Evolutionary conservation across 1,284 basidiomycete genomes (phyloP), one percentile per base, ranked within the genome.

Genomic region (Trichosporon inkin): DNA sequence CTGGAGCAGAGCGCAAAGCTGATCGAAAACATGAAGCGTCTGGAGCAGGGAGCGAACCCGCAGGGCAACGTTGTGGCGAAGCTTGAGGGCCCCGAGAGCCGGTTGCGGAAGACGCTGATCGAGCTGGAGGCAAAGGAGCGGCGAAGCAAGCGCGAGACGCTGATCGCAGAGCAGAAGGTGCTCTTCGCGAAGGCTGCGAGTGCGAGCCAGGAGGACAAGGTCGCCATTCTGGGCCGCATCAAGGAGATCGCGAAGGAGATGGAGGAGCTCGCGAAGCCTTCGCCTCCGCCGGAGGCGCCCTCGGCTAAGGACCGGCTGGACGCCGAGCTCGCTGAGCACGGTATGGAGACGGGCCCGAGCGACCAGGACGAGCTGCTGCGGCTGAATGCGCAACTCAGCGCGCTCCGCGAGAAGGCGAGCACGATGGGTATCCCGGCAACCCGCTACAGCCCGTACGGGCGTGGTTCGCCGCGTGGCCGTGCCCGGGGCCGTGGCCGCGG

Each of bases 161-260:
- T 90, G 71, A 90, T 96, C 65, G 84, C 87, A 0, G 92, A 95
- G 79, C 93, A 95, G 77, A 96, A 95, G 78, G 81, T 85, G 6
- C 80, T 96, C 53, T 88, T 96, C 84, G 84, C 83, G 20, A 84
- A 86, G 47, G 80, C 93, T 13, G 78, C 80, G 20, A 82, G 86
- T 16, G 69, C 67, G 11, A 64, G 62, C 38, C 70, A 73, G 59
- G 82, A 83, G 59, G 89, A 92, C 78, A 95, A 91, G 81, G 87
- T 92, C 74, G 80, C 81, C 40, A 86, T 92, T 58, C 87, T 94
- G 84, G 81, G 82, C 6, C 83, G 87, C 64, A 77, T 95, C 60
- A 85, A 88, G 68, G 89, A 88, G 74, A 79, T 95, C 34, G 85
- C 84, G 32, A 86, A 88, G 71, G 91, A 94, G 74, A 88, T 93